Conservation (phyloP, 2,329 filamentous ascomycete species). For the Macrophomina phaseolina region DNA sequence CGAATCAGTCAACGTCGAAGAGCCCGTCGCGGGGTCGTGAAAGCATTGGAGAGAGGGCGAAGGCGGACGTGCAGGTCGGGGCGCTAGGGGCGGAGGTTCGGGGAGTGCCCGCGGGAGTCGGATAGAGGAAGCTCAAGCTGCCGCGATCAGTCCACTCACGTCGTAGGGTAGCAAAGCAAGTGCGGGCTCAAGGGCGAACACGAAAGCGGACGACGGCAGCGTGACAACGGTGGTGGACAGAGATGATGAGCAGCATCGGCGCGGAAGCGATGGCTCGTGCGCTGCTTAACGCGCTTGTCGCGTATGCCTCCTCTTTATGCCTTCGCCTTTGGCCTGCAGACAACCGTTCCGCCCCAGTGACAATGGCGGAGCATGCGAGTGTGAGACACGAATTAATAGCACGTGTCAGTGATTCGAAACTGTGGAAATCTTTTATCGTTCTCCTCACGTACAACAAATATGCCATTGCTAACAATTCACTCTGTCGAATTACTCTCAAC, state of each 20-base stretch:
- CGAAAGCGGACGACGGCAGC: neutral
- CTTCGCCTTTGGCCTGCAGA: too few species aligned
- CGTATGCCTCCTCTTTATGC: neutral
- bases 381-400: too few species aligned
- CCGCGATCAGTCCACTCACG: neutral
- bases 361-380: too few species aligned
- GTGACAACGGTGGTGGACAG: conserved; percentile 10
- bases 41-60: conserved; percentile 11
- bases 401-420: too few species aligned
- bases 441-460: too few species aligned
- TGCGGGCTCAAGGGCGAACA: neutral
- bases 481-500: too few species aligned
- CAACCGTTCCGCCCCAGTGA: neutral
- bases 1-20: neutral
- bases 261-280: conserved; percentile 11
- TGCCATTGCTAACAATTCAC: too few species aligned
- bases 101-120: neutral
- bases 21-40: neutral
- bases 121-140: neutral
- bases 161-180: conserved; percentile 6
- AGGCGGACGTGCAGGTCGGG: neutral
- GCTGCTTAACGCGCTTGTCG: neutral
- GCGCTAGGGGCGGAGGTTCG: neutral
- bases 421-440: too few species aligned
- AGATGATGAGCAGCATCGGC: conserved; percentile 10